Base-by-base conservation (phyloP, 371 early-diverging fungal genomes). In the Mortierella sp. region DNA sequence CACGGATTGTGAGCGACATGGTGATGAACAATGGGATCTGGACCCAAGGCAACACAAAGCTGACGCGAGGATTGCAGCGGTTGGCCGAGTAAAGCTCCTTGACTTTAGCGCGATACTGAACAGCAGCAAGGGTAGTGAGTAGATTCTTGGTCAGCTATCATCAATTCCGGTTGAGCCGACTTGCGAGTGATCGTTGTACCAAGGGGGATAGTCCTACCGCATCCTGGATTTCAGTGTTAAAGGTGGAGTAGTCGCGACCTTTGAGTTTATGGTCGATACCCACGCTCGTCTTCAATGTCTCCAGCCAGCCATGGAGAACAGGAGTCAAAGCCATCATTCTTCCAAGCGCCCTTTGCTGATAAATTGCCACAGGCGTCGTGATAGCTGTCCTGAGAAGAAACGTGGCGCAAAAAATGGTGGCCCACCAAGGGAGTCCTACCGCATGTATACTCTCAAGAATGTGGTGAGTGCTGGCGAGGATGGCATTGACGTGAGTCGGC, bases 11-110 rank as follows among this genome's bases (percentile, higher is more conserved):
- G 21, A 92, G 69, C 0, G 93, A 89, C 85, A 89, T 86, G 54
- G 85, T 79, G 14, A 93, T 68, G 67, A 92, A 94, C 1, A 94
- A 70, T 0, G 95, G 94, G 9, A 93, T 87, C 62, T 94, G 95
- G 0, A 90, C 82, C 80, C 83, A 90, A 0, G 93, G 93, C 24
- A 92, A 63, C 24, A 89, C 10, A 38, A 93, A 82, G 12, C 89
- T 81, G 53, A 87, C 83, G 47, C 88, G 79, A 0, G 94, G 91
- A 9, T 82, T 69, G 67, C 91, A 92, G 23, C 84, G 79, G 64
- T 92, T 74, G 21, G 82, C 74, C 7, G 81, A 67, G 72, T 92
- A 92, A 10, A 93, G 82, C 14, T 82, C 71, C 14, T 81, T 81
- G 12, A 85, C 84, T 58, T 90, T 88, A 46, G 76, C 71, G 12